Conservation (phyloP, 495 filamentous ascomycete species). For the Lasiosphaeria hispida region DNA sequence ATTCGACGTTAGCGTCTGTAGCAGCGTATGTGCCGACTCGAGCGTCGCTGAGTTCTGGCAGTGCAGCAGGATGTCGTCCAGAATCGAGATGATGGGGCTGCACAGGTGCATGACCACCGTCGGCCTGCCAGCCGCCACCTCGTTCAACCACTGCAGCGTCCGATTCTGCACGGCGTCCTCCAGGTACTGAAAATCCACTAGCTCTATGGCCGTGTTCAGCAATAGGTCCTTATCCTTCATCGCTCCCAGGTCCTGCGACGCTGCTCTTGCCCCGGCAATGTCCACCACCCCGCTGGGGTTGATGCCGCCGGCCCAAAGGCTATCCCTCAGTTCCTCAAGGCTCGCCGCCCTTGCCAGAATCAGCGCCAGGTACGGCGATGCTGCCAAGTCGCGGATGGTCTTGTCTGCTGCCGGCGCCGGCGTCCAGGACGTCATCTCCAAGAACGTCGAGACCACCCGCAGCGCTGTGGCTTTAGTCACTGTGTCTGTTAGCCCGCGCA, state of each 20-base stretch:
- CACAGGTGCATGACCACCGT: slow-evolving; percentile 51
- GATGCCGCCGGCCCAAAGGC: slow-evolving; percentile 51
- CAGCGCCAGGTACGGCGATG: slow-evolving; percentile 51
- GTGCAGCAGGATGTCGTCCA: slow-evolving; percentile 54
- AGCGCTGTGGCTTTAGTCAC: slow-evolving; percentile 54
- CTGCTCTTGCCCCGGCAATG: slow-evolving; percentile 21
- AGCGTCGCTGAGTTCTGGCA: slow-evolving; percentile 52
- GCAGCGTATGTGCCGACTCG: slow-evolving; percentile 49
- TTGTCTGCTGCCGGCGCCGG: slow-evolving; percentile 10
- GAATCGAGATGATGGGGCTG: slow-evolving; percentile 47
- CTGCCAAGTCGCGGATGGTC: slow-evolving; percentile 33
- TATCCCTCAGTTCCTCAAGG: slow-evolving; percentile 49
- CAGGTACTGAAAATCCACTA: slow-evolving; percentile 56
- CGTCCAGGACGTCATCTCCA: slow-evolving; percentile 55
- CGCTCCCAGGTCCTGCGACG: slow-evolving; percentile 39
- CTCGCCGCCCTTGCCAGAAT: slow-evolving; percentile 47
- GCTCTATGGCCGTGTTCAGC: slow-evolving; percentile 53
- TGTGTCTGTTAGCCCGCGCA: slow-evolving; percentile 59
- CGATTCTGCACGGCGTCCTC: slow-evolving; percentile 54
- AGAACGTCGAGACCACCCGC: slow-evolving; percentile 55
- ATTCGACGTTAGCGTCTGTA: slow-evolving; percentile 50
- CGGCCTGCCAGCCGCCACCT: slow-evolving; percentile 45
- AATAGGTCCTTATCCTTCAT: slow-evolving; percentile 56
- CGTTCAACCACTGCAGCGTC: slow-evolving; percentile 51
- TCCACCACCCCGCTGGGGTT: slow-evolving; percentile 35